Conservation (phyloP, 1,284 basidiomycete genomes). For the Tilletia setariae region DNA sequence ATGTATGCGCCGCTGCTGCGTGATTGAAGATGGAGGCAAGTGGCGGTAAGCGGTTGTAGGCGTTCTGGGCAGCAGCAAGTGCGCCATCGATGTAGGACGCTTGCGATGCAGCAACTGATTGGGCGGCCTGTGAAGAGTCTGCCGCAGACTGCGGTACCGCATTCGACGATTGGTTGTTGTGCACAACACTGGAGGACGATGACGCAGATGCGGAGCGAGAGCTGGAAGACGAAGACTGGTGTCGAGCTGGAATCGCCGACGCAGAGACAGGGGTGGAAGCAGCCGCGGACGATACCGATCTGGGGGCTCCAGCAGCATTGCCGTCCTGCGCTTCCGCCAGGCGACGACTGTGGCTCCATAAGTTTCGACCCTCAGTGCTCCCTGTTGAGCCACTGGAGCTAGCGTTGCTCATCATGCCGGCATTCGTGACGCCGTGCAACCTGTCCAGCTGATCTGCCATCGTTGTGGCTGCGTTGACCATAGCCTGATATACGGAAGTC, state of each 20-base stretch:
- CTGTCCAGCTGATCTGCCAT: too few species aligned
- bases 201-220: not conserved
- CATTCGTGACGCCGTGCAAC: too few species aligned
- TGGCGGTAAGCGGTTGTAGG: not conserved
- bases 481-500: too few species aligned
- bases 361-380: too few species aligned
- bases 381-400: too few species aligned
- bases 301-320: not conserved
- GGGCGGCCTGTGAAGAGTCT: too few species aligned
- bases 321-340: too few species aligned
- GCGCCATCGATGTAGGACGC: not conserved
- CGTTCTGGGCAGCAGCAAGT: slow-evolving; percentile 5
- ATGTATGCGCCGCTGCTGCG: not conserved
- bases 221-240: not conserved
- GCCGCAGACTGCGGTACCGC: too few species aligned
- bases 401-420: too few species aligned
- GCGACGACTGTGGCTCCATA: too few species aligned
- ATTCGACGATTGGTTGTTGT: not conserved
- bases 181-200: not conserved
- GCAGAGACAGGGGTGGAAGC: not conserved
- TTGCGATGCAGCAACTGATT: not conserved
- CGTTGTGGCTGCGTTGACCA: too few species aligned
- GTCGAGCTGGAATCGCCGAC: not conserved
- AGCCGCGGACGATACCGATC: not conserved
- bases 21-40: not conserved